phyloP scores from a whole-genome alignment of 495 filamentous ascomycete species.

The Tuber aestivum region DNA sequence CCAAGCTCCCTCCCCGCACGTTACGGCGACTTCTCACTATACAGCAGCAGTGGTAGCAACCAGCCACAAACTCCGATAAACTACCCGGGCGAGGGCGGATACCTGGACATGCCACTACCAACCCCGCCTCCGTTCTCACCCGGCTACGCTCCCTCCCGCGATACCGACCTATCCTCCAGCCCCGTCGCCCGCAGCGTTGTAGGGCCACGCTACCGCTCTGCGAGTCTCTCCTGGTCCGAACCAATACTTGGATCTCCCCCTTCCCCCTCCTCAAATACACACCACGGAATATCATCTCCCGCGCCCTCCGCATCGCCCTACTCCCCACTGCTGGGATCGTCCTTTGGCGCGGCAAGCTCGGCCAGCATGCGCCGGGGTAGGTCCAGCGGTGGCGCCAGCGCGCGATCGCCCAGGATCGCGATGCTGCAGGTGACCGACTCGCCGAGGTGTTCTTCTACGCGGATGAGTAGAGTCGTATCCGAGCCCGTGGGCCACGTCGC shows the following conservation, averaged over 20 bases:
- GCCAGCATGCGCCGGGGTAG: conserved; percentile 6
- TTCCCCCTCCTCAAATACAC: neutral
- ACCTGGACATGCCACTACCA: conserved; percentile 25
- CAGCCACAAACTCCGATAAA: conserved; percentile 14
- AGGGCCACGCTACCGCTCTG: conserved; percentile 27
- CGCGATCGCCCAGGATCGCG: neutral
- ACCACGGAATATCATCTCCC: conserved; percentile 23
- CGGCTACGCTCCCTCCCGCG: conserved; percentile 28
- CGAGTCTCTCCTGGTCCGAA: conserved; percentile 34
- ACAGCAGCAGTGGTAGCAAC: neutral
- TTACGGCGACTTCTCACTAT: neutral
- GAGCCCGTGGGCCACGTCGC: conserved; percentile 8
- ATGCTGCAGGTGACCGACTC: neutral
- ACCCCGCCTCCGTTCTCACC: conserved; percentile 28
- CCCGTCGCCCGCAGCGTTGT: conserved; percentile 32
- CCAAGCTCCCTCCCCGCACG: neutral
- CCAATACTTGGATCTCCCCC: conserved; percentile 29
- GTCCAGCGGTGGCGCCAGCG: neutral
- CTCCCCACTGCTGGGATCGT: conserved; percentile 1
- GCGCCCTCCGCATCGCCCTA: conserved; percentile 16
- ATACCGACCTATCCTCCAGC: conserved; percentile 27
- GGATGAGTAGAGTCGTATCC: conserved; percentile 19
- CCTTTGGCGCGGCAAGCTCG: conserved; percentile 9
- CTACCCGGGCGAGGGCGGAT: conserved; percentile 28
- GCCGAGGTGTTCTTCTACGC: neutral